These are phyloP conservation scores for Tricholoma terreum DNA, from an alignment of 768 basidiomycete species.

Conservation along the genomic window DNA sequence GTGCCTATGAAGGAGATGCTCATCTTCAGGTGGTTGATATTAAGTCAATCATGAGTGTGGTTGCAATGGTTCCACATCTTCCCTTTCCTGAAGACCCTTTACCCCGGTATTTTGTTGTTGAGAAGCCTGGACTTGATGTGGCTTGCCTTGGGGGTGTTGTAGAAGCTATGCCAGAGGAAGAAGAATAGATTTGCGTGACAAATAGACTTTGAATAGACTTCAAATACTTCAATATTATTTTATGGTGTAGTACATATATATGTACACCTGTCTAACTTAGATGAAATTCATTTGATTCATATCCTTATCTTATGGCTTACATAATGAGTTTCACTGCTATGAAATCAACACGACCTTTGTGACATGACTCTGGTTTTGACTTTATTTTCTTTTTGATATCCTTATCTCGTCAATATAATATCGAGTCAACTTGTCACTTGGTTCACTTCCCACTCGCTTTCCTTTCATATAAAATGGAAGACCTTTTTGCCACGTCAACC, in stretches of 20 bases:
- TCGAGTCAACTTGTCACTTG: background rate
- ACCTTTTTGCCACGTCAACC: background rate
- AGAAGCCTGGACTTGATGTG: constrained; percentile 1
- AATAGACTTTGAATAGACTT: too few relatives aligned
- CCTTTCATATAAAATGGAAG: background rate
- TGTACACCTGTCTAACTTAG: background rate
- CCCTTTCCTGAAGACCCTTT: background rate
- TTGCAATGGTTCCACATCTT: constrained; percentile 6
- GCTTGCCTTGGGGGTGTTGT: background rate
- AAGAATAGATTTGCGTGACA: background rate
- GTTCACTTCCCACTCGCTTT: background rate
- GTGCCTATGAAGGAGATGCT: background rate
- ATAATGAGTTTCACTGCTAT: background rate
- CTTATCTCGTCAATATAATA: background rate
- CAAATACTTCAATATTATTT: background rate
- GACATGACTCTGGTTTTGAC: background rate
- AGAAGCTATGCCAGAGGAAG: background rate
- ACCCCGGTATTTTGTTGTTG: background rate
- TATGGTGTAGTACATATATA: background rate
- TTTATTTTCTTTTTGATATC: too few relatives aligned
- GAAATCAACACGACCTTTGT: background rate
- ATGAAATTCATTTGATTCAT: background rate
- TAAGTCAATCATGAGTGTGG: constrained; percentile 3
- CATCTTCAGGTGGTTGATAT: constrained; percentile 1
- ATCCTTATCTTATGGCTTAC: too few relatives aligned